Evolutionary conservation across 495 filamentous ascomycete genomes (phyloP).

Genomic region (Geoglossum glabrum): DNA sequence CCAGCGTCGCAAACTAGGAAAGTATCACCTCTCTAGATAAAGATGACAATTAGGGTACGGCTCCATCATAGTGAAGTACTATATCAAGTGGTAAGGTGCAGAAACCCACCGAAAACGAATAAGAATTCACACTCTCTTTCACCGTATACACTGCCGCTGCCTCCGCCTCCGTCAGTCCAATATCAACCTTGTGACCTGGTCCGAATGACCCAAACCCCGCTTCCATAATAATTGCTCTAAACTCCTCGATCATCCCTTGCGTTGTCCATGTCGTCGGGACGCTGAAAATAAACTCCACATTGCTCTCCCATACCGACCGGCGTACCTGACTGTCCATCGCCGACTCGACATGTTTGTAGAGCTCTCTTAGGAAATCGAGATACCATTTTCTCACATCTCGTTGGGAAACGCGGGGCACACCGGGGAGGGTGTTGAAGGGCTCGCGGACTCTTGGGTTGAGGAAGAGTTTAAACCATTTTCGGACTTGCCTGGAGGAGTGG

Average conservation of each 20-base stretch:
- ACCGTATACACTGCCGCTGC: conserved; percentile 40
- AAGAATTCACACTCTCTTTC: conserved; percentile 14
- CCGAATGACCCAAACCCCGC: conserved; percentile 31
- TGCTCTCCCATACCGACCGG: neutral
- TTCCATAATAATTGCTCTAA: conserved; percentile 25
- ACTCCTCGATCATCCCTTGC: conserved; percentile 34
- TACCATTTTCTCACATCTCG: conserved; percentile 32
- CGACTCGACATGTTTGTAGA: conserved; percentile 34
- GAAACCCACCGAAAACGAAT: neutral
- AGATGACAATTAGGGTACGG: neutral
- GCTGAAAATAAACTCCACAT: conserved; percentile 43
- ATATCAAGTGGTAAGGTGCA: neutral
- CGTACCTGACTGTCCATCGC: conserved; percentile 21
- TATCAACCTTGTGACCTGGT: conserved; percentile 25
- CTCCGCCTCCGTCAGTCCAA: conserved; percentile 50
- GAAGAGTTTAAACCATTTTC: conserved; percentile 43
- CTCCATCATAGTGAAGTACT: too few relatives aligned
- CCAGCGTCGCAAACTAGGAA: conserved; percentile 35
- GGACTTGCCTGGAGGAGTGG: conserved; percentile 9
- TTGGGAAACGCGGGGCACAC: conserved; percentile 6
- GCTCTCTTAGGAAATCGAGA: conserved; percentile 30
- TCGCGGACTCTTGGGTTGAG: conserved; percentile 26
- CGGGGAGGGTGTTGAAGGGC: conserved; percentile 7
- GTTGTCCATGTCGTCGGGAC: conserved; percentile 49
- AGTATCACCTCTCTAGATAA: conserved; percentile 22